phyloP scores from a whole-genome alignment of 805 yeast species.

The Suhomyces prunicola region DNA sequence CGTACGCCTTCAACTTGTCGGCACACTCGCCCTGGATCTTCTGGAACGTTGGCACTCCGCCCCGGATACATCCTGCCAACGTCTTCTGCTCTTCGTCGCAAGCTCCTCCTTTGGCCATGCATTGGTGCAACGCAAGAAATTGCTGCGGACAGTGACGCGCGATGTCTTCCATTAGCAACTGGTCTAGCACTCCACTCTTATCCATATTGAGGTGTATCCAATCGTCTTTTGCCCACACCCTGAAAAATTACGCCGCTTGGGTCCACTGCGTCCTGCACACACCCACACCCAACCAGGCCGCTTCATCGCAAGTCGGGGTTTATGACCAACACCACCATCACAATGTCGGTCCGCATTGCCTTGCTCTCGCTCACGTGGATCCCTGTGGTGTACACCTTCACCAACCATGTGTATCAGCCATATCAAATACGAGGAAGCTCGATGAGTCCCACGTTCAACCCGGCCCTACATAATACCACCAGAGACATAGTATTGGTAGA shows the following conservation, averaged over 20 bases:
- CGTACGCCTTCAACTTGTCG: slow-evolving; percentile 57
- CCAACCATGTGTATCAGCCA: slow-evolving; percentile 69
- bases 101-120: slow-evolving; percentile 58
- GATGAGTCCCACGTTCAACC: slow-evolving; percentile 88
- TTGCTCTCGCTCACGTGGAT: slow-evolving; percentile 55
- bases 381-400: slow-evolving; percentile 69
- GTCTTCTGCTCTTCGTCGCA: slow-evolving; percentile 57
- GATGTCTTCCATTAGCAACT: slow-evolving; percentile 71
- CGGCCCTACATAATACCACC: slow-evolving; percentile 45
- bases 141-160: slow-evolving; percentile 73
- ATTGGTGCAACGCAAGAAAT: slow-evolving; percentile 69
- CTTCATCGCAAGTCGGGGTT: not conserved
- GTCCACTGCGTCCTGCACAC: not conserved
- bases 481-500: slow-evolving; percentile 66
- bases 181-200: slow-evolving; percentile 48
- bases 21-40: slow-evolving; percentile 64
- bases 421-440: slow-evolving; percentile 77
- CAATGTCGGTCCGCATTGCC: slow-evolving; percentile 8
- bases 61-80: slow-evolving; percentile 61
- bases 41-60: slow-evolving; percentile 66
- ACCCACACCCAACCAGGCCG: not conserved
- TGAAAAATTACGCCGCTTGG: not conserved
- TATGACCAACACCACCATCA: not conserved
- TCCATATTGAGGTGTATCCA: not conserved
- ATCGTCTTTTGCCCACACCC: not conserved